A percentile compares a stretch with the other conserved stretches of the same genome.
Evolutionary conservation across 352 stramenopile species (phyloP).

Genomic region (Phytophthora vignae): DNA sequence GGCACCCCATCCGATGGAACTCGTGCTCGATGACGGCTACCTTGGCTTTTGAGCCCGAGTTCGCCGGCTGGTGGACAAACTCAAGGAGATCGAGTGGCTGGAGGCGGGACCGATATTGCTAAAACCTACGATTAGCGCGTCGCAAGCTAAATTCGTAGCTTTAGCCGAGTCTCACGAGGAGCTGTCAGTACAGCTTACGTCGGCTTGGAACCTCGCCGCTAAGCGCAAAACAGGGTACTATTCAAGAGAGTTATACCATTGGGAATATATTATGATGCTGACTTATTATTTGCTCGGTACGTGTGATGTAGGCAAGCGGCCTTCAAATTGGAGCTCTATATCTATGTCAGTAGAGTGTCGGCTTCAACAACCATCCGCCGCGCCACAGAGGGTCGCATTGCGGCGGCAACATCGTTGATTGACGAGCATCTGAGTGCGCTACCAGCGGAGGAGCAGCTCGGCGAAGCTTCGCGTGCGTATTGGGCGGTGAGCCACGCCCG

Average conservation of each 20-base stretch:
- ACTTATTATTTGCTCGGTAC: neutral
- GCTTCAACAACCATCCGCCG: neutral
- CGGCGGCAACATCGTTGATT: neutral
- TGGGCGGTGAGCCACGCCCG: slow-evolving; percentile 6
- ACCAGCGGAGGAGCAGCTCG: neutral
- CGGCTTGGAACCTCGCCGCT: neutral
- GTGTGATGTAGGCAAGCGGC: neutral
- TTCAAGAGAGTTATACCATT: neutral
- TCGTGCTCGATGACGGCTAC: neutral
- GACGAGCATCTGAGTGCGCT: neutral
- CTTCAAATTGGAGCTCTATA: neutral
- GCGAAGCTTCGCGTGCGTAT: slow-evolving; percentile 1
- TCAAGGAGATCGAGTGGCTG: neutral
- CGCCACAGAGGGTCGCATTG: neutral
- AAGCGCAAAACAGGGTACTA: neutral
- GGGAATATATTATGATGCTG: neutral
- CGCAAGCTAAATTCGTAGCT: neutral
- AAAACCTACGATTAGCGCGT: neutral
- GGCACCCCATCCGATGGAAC: neutral
- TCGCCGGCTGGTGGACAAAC: neutral
- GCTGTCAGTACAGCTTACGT: neutral
- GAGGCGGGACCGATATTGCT: neutral
- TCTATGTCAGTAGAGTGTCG: neutral
- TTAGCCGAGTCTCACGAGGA: neutral
- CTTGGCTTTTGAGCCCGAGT: neutral